Base-by-base conservation (phyloP, 2,329 filamentous ascomycete species). In the Neonectria neomacrospora region DNA sequence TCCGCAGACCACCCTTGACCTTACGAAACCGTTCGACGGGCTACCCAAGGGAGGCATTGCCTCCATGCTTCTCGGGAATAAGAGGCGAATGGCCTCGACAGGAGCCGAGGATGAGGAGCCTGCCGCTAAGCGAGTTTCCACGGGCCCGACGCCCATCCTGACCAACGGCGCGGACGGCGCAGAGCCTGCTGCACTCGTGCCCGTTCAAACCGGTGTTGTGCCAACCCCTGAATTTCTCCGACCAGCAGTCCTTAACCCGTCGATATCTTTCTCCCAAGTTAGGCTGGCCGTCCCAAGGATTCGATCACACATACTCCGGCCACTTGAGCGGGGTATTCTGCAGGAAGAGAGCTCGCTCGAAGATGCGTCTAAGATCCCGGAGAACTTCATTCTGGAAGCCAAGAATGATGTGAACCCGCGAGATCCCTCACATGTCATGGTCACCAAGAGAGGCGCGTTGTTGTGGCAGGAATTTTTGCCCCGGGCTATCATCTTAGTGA, bases 401-500 rank as follows among this genome's bases (percentile, higher is more conserved):
- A 91, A 90, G 65, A 99, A 99, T 74, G 92, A 94, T 2, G 82
- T 85, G 75, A 90, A 82, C 81, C 90, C 82, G 45, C 88, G 91
- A 64, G 95, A 98, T 63, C 96, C 96, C 1, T 92, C 93, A 5
- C 90, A 93, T 34, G 88, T 99, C 44, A 92, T 89, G 5, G 90
- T 96, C 41, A 91, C 90, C 2, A 95, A 93, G 75, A 88, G 93
- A 58, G 93, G 93, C 5, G 88, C 90, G 59, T 83, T 91, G 1
- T 78, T 98, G 3, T 99, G 96, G 96, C 93, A 97, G 73, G 96
- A 99, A 74, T 99, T 93, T 72, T 81, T 99, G 14, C 94, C 95
- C 0, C 87, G 91, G 62, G 89, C 93, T 6, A 91, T 97, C 23
- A 86, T 99, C n/a, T 85, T 98, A 1, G 90, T 96, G 1, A 96